A percentile compares a stretch with the other conserved stretches of the same genome.
Conservation (phyloP, 106 monocot species). For the Dioscorea zingiberensis region DNA sequence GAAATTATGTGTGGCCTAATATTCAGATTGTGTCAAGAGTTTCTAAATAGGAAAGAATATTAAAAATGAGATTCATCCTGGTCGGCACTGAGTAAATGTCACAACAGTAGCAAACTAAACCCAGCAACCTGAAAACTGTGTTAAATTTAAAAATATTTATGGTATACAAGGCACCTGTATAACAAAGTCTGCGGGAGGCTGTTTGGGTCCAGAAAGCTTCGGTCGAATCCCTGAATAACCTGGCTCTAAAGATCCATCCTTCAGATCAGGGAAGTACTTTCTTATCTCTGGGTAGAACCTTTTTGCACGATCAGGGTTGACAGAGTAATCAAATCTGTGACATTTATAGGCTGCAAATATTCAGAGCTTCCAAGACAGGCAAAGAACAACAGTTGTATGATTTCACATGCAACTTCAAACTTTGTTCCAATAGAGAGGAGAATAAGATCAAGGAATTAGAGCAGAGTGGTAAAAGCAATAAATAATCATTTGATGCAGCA, state of each 20-base stretch:
- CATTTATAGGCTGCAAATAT: background rate
- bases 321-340: slow-evolving; percentile 79
- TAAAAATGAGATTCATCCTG: too few species aligned
- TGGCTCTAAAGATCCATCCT: slow-evolving; percentile 68
- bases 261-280: slow-evolving; percentile 87
- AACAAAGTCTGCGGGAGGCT: slow-evolving; percentile 66
- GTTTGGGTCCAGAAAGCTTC: slow-evolving; percentile 74
- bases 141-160: background rate
- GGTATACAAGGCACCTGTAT: slow-evolving; percentile 54
- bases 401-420: too few species aligned
- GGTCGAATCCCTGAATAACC: slow-evolving; percentile 94
- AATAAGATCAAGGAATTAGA: background rate
- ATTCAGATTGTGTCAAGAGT: background rate
- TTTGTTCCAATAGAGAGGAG: background rate
- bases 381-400: background rate
- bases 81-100: background rate
- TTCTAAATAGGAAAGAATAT: background rate
- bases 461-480: background rate
- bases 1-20: too few species aligned
- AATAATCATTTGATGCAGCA: background rate
- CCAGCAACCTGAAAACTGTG: too few species aligned
- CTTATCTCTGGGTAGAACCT: slow-evolving; percentile 88
- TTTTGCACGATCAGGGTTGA: slow-evolving; percentile 50
- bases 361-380: background rate
- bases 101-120: background rate